Percentiles rank a stretch among this genome's conserved stretches.
phyloP scores from a whole-genome alignment of 2,329 filamentous ascomycete species.

The Aspergillus fructus region DNA sequence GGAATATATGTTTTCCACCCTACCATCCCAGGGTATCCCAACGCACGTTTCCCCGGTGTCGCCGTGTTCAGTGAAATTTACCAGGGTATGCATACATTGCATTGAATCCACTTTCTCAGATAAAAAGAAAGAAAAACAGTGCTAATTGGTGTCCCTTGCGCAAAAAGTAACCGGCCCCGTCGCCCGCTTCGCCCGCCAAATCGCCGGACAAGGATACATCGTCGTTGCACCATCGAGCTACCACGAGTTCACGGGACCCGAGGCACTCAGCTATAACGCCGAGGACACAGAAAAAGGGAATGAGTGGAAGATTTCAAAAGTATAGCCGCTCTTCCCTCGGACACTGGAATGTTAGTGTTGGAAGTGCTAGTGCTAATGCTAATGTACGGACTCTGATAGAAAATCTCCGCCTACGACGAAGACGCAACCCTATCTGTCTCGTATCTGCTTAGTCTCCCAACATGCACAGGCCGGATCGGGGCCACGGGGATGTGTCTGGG shows the following conservation, averaged over 20 bases:
- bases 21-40: conserved; percentile 77
- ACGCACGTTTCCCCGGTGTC: conserved; percentile 86
- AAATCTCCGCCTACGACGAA: conserved; percentile 80
- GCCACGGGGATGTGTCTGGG: conserved; percentile 90
- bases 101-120: neutral
- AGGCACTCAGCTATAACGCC: conserved; percentile 79
- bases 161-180: conserved; percentile 81
- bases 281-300: conserved; percentile 88
- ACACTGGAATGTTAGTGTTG: neutral
- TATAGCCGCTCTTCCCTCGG: conserved; percentile 23
- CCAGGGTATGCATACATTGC: conserved; percentile 63
- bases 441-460: conserved; percentile 67
- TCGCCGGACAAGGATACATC: conserved; percentile 89
- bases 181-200: conserved; percentile 83
- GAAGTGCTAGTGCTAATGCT: neutral
- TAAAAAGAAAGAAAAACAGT: neutral
- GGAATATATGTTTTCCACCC: conserved; percentile 90
- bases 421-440: conserved; percentile 69
- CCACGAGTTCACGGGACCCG: conserved; percentile 87
- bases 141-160: neutral
- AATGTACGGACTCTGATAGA: conserved; percentile 48
- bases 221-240: conserved; percentile 88
- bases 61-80: conserved; percentile 94
- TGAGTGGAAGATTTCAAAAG: conserved; percentile 79
- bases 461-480: conserved; percentile 78